Base-by-base conservation (phyloP, 306 rosid species). In the Sicyos baderoa region DNA sequence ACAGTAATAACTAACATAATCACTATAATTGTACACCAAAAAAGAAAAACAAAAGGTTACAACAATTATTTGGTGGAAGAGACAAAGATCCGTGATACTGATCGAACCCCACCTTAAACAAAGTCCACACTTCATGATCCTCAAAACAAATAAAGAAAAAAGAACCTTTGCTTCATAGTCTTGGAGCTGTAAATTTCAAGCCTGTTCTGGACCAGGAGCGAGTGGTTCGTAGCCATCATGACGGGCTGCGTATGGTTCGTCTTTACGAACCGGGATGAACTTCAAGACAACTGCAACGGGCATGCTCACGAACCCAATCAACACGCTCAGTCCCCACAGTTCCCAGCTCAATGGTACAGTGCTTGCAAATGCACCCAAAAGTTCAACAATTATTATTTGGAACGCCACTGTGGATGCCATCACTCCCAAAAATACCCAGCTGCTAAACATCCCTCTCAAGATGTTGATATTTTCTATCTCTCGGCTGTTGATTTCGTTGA, bases 331-430 rank as follows among this genome's bases (percentile, higher is more conserved):
- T 67, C 83, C 59, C 99, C 99, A 93, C 17, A 93, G 35, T 82
- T 85, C 82, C 99, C 99, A 86, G 82, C 73, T 88, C 12, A 93
- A 84, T 58, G 99, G 97, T 42, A 90, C 99, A 11, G 97, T 93
- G 88, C 96, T 84, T 17, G 97, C 99, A 72, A 93, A 80, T 9
- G 83, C 54, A 19, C 99, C 99, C 76, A 93, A 79, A 78, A 90
- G 82, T 84, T 93, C 97, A 16, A 93, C 85, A 44, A 93, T 86
- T 47, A 86, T 60, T 25, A 62, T 82, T 85, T 93, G 99, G 79
- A 90, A 90, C 14, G 18, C 80, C 48, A 78, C 86, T 0, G 99
- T 88, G 74, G 72, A 37, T 2, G 79, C 79, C 52, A 93, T 82
- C 49, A 93, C 83, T 11, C 64, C 73, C 80, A 93, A 17, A 71